These are phyloP conservation scores for Middelhovenomyces tepae DNA, from an alignment of 805 yeast genomes.

Conservation along the genomic window DNA sequence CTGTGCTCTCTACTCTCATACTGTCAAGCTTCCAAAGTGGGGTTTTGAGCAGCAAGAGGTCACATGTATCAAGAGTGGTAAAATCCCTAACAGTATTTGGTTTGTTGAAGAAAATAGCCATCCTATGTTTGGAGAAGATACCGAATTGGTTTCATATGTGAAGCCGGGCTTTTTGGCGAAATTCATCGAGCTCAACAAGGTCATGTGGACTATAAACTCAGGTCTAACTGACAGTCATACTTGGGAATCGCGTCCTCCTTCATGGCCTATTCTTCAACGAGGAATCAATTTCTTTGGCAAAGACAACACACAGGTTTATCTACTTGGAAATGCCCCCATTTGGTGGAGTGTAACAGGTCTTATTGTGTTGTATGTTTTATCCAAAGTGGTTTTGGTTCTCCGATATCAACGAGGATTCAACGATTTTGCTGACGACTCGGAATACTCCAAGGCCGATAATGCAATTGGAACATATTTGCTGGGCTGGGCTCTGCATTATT, in stretches of 20 bases:
- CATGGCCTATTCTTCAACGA: conserved; percentile 53
- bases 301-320: conserved; percentile 40
- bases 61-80: conserved; percentile 70
- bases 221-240: conserved; percentile 40
- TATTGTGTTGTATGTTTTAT: conserved; percentile 21
- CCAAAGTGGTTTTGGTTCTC: conserved; percentile 24
- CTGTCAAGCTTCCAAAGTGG: conserved; percentile 70
- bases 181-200: conserved; percentile 46
- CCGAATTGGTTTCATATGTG: conserved; percentile 28
- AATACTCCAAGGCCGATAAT: conserved; percentile 25
- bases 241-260: conserved; percentile 45
- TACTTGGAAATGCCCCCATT: conserved; percentile 54
- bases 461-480: conserved; percentile 36
- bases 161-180: conserved; percentile 40
- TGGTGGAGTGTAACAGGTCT: conserved; percentile 40
- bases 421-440: conserved; percentile 22
- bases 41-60: conserved; percentile 83
- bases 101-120: conserved; percentile 58
- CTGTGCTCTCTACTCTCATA: conserved; percentile 71
- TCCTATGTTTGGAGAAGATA: conserved; percentile 35
- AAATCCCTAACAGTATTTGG: conserved; percentile 61
- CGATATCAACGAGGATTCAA: conserved; percentile 33
- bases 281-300: conserved; percentile 54
- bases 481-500: conserved; percentile 52
- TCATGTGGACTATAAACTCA: conserved; percentile 44